These are phyloP conservation scores for Leccinum longicurvipes DNA, from an alignment of 768 basidiomycete species.

Conservation along the genomic window DNA sequence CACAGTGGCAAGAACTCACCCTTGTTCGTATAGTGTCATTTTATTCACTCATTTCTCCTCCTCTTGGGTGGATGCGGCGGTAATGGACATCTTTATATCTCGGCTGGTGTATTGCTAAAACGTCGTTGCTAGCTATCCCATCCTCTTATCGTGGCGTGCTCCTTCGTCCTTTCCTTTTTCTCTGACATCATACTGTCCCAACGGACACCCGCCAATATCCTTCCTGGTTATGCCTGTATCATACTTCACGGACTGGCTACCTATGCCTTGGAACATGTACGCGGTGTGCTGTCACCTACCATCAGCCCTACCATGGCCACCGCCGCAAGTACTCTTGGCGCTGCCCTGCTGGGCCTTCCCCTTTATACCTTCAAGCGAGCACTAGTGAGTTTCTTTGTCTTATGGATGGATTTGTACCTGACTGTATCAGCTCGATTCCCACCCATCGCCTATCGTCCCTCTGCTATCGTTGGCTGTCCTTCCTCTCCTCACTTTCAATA, in stretches of 20 bases:
- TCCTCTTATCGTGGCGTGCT: conserved; percentile 42
- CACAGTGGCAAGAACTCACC: not conserved
- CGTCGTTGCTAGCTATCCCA: conserved; percentile 44
- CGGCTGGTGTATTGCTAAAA: conserved; percentile 19
- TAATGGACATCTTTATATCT: conserved; percentile 44
- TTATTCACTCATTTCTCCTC: conserved; percentile 68
- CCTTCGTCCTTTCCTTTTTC: conserved; percentile 53
- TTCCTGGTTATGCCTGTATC: conserved; percentile 69
- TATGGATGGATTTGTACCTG: conserved; percentile 2
- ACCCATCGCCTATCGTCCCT: conserved; percentile 51
- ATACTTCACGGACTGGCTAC: conserved; percentile 57
- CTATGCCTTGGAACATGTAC: conserved; percentile 60
- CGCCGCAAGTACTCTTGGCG: conserved; percentile 58
- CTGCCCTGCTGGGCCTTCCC: conserved; percentile 58
- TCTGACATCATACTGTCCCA: conserved; percentile 50
- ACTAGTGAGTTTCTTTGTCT: conserved; percentile 42
- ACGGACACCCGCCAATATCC: conserved; percentile 35
- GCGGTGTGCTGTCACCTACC: conserved; percentile 53
- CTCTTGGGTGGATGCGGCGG: conserved; percentile 58
- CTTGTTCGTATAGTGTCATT: conserved; percentile 49
- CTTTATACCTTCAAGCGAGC: conserved; percentile 60
- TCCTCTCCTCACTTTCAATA: conserved; percentile 58
- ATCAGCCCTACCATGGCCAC: conserved; percentile 55
- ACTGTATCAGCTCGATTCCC: conserved; percentile 44
- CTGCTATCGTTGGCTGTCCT: conserved; percentile 54